Base-by-base conservation (phyloP, 371 early-diverging fungal genomes). In the Actinomortierella wolfii region DNA sequence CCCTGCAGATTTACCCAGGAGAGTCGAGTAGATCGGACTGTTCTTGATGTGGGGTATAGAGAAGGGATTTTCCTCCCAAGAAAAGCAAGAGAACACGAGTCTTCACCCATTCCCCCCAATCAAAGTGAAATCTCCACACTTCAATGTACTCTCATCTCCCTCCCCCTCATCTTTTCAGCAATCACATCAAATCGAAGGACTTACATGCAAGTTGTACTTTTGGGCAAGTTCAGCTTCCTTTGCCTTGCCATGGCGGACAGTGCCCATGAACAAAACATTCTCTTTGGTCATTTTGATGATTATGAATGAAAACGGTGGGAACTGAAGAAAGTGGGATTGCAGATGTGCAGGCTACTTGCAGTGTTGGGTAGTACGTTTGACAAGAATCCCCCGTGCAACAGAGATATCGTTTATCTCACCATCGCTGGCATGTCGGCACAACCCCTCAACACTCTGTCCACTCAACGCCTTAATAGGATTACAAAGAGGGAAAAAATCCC, bases 191-290 rank as follows among this genome's bases (percentile, higher is more conserved):
- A 6, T 3, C 40, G 40, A 24, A 51, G n/a, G 17, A 5, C 45
- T 48, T 70, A 71, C 73, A 45, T 71, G 66, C 23, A 71, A 21
- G 53, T 71, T 66, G 50, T 71, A 71, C 24, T 71, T 71, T 39
- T 54, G 41, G 1, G 73, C 62, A 23, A 71, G 73, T 4, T 44
- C 56, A 0, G 62, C 50, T 34, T 71, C 73, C 46, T 65, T 44
- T 15, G 52, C 59, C 56, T 65, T 61, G 24, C 66, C 73, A 42
- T 65, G 66, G 26, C 56, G 73, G 23, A 71, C 59, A 7, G 62
- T 66, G 39, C 73, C 73, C 17, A 71, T 44, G 28, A 71, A 48
- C 40, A 71, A 62, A 29, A 71, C 57, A 53, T 62, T 71, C 24
- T 71, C 73, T 45, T 66, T 71, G 20, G 62, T 62, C 73, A 71